Conservation (phyloP, 1,284 basidiomycete species). For the Puccinia polysora region DNA sequence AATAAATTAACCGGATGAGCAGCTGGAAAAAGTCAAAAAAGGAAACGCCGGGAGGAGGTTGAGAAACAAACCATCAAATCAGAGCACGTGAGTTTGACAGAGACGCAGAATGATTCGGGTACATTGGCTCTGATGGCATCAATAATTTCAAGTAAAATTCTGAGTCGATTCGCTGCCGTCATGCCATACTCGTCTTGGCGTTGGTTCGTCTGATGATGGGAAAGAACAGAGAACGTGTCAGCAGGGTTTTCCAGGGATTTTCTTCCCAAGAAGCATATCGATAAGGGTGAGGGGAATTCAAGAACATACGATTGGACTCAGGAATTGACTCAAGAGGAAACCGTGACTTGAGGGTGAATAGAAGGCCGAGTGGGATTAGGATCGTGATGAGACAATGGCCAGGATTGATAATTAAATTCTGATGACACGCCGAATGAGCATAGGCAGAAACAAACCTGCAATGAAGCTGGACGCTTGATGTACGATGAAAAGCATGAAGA, state of each 20-base stretch:
- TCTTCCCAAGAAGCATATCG: not conserved
- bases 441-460: no score
- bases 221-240: not conserved
- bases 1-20: not conserved
- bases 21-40: not conserved
- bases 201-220: conserved; percentile 8
- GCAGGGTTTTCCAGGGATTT: not conserved
- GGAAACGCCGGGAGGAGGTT: not conserved
- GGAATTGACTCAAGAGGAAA: conserved; percentile 4
- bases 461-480: conserved; percentile 13
- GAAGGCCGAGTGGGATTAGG: no score
- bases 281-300: not conserved
- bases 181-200: conserved; percentile 4
- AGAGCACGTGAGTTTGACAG: conserved; percentile 4
- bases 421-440: no score
- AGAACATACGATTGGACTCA: conserved; percentile 1
- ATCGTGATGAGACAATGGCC: not conserved
- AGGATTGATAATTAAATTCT: not conserved
- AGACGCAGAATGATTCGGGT: not conserved
- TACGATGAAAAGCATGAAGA: no score
- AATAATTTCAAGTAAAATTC: conserved; percentile 19
- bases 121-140: conserved; percentile 3
- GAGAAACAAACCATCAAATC: conserved; percentile 6
- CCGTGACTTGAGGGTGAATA: not conserved
- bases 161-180: not conserved